Conservation (phyloP, 2,329 filamentous ascomycete species). For the Beauveria caledonica region DNA sequence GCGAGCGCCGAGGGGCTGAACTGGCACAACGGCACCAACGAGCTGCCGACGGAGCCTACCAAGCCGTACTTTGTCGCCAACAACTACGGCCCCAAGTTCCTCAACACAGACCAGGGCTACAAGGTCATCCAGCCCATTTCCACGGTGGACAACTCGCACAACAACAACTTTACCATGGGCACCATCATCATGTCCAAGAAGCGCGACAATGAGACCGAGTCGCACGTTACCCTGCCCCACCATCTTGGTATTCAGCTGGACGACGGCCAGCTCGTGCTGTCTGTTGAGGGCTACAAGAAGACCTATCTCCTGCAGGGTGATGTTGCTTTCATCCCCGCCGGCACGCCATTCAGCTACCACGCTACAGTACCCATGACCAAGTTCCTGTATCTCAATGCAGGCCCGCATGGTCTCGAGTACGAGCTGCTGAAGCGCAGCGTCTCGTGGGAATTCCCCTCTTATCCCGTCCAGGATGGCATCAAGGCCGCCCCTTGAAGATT, state of each 20-base stretch:
- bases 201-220: constrained; percentile 12
- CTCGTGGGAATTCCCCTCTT: constrained; percentile 17
- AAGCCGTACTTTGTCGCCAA: constrained; percentile 17
- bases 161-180: constrained; percentile 17
- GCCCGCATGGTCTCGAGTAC: constrained; percentile 18
- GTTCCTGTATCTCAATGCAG: constrained; percentile 21
- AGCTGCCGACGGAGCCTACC: constrained; percentile 6
- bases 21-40: constrained; percentile 17
- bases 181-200: constrained; percentile 16
- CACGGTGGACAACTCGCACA: constrained; percentile 12
- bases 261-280: constrained; percentile 19
- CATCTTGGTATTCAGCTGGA: constrained; percentile 21
- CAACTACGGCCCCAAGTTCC: constrained; percentile 18
- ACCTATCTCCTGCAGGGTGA: constrained; percentile 19
- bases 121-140: constrained; percentile 17
- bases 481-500: background rate
- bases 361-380: constrained; percentile 19
- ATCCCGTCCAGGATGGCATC: constrained; percentile 10
- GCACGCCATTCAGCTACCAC: constrained; percentile 16
- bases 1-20: constrained; percentile 12
- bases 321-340: constrained; percentile 20
- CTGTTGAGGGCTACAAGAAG: constrained; percentile 17
- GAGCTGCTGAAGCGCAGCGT: constrained; percentile 16
- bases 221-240: constrained; percentile 11
- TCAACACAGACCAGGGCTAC: constrained; percentile 16